A percentile compares a stretch with the other conserved stretches of the same genome.
These are phyloP conservation scores for Clonostachys solani DNA, from an alignment of 2,329 filamentous ascomycete species.

Conservation along the genomic window DNA sequence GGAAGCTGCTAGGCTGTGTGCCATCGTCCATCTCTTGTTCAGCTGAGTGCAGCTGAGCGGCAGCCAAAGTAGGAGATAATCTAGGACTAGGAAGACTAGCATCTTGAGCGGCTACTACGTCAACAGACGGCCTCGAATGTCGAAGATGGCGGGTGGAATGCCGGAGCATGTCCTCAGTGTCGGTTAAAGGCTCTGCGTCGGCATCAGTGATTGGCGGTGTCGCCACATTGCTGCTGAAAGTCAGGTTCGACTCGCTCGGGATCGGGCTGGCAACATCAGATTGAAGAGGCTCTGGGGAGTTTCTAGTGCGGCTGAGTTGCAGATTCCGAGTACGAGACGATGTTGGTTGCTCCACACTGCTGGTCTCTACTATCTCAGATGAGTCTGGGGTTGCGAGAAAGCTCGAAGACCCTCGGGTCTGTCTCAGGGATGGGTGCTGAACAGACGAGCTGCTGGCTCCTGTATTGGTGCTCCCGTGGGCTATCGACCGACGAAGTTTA, in stretches of 20 bases:
- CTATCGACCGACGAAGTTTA: slow-evolving; percentile 25
- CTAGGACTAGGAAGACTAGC: slow-evolving; percentile 93
- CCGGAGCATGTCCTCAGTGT: slow-evolving; percentile 39
- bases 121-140: slow-evolving; percentile 44
- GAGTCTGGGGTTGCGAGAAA: slow-evolving; percentile 55
- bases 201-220: slow-evolving; percentile 74
- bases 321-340: slow-evolving; percentile 32
- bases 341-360: slow-evolving; percentile 17
- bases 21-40: slow-evolving; percentile 38
- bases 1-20: slow-evolving; percentile 22
- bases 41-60: slow-evolving; percentile 48
- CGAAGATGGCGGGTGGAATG: slow-evolving; percentile 40
- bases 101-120: slow-evolving; percentile 74
- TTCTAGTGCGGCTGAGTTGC: slow-evolving; percentile 32
- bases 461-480: slow-evolving; percentile 11
- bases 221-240: slow-evolving; percentile 61
- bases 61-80: slow-evolving; percentile 84
- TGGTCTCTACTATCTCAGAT: slow-evolving; percentile 32
- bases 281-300: slow-evolving; percentile 27
- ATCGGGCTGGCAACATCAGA: slow-evolving; percentile 42
- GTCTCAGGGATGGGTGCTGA: too few relatives aligned
- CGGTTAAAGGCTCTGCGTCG: slow-evolving; percentile 22
- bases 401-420: slow-evolving; percentile 9
- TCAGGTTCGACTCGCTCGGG: slow-evolving; percentile 51
- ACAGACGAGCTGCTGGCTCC: neutral